Evolutionary conservation across 1,284 basidiomycete genomes (phyloP).

Genomic region (Chalciporus sp.): DNA sequence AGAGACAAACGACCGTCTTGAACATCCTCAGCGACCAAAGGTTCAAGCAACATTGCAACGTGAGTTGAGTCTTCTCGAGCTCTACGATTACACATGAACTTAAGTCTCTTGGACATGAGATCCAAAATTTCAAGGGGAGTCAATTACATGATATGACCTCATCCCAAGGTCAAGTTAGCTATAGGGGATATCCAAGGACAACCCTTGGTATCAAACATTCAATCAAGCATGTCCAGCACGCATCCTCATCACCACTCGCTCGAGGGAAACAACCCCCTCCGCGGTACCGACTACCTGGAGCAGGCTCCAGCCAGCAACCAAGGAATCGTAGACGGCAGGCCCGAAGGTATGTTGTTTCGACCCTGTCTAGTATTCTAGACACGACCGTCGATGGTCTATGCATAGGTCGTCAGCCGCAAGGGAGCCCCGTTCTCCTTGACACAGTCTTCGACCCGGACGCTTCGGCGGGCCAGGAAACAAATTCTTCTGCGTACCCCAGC

Average conservation of each 20-base stretch:
- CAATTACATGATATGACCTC: conserved; percentile 18
- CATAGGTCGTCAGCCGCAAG: conserved; percentile 19
- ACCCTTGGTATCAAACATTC: background rate
- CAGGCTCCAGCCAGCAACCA: conserved; percentile 25
- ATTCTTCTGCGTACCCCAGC: background rate
- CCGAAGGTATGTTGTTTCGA: conserved; percentile 17
- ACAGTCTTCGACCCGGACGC: conserved; percentile 28
- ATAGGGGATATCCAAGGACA: background rate
- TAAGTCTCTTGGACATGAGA: no score
- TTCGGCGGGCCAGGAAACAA: conserved; percentile 11
- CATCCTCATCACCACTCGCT: conserved; percentile 20
- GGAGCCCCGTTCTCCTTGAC: conserved; percentile 22
- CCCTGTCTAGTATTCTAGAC: background rate
- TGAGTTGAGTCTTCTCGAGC: no score
- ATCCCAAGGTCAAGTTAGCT: background rate
- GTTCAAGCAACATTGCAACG: no score
- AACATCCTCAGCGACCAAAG: no score
- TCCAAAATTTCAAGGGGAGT: no score
- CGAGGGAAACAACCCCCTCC: conserved; percentile 20
- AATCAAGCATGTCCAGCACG: conserved; percentile 7
- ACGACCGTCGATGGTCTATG: background rate
- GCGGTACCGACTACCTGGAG: conserved; percentile 19
- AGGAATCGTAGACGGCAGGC: conserved; percentile 29
- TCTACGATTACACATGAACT: no score
- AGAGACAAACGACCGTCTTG: no score